A percentile compares a stretch with the other conserved stretches of the same genome.
Evolutionary conservation across 2,329 filamentous ascomycete species (phyloP).

Genomic region (Hirsutella thompsonii): DNA sequence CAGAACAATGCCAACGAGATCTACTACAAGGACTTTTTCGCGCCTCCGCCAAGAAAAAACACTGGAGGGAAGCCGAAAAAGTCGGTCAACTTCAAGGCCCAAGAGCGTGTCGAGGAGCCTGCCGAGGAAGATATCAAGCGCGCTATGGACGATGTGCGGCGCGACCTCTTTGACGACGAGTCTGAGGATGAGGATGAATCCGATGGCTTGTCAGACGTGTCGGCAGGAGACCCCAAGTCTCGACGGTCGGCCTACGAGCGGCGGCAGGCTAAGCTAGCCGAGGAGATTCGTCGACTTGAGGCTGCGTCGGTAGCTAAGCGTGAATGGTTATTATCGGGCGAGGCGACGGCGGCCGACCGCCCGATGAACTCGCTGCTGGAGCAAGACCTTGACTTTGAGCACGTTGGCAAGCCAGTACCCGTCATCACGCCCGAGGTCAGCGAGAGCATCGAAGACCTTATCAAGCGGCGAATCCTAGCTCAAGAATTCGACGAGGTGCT

Average conservation of each 20-base stretch:
- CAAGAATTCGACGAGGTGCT: slow-evolving; percentile 88
- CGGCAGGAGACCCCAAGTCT: slow-evolving; percentile 58
- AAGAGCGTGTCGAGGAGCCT: slow-evolving; percentile 31
- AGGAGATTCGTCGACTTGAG: slow-evolving; percentile 87
- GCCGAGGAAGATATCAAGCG: slow-evolving; percentile 60
- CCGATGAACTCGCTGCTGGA: slow-evolving; percentile 88
- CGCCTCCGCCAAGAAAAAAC: slow-evolving; percentile 65
- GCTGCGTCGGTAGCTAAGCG: slow-evolving; percentile 79
- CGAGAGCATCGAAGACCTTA: slow-evolving; percentile 82
- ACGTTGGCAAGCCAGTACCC: slow-evolving; percentile 85
- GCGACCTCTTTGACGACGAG: slow-evolving; percentile 78
- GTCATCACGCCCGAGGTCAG: slow-evolving; percentile 86
- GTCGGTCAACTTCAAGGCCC: slow-evolving; percentile 16
- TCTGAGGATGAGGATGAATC: slow-evolving; percentile 53
- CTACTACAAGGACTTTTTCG: slow-evolving; percentile 89
- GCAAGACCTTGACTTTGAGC: slow-evolving; percentile 90
- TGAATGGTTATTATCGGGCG: slow-evolving; percentile 81
- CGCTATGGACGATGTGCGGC: slow-evolving; percentile 75
- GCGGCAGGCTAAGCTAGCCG: slow-evolving; percentile 68
- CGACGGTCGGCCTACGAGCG: slow-evolving; percentile 76
- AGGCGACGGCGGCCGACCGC: slow-evolving; percentile 69
- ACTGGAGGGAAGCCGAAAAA: slow-evolving; percentile 34
- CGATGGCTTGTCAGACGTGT: slow-evolving; percentile 51
- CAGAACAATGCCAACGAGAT: slow-evolving; percentile 73
- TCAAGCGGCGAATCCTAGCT: slow-evolving; percentile 84